These are phyloP conservation scores for Pterocarpus santalinus DNA, from an alignment of 306 rosid genomes.

Conservation along the genomic window DNA sequence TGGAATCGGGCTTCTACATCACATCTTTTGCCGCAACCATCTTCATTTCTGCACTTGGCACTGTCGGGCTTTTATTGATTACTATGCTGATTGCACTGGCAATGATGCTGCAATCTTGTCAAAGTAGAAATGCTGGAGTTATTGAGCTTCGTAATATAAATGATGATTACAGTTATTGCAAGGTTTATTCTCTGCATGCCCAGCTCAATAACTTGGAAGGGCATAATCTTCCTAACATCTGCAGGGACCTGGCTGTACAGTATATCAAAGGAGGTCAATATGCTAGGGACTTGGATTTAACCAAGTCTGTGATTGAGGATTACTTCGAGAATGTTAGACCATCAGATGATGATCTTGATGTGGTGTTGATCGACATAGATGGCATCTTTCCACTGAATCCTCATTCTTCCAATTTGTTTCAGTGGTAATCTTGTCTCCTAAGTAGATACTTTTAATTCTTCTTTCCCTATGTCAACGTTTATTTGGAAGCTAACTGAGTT, in stretches of 20 bases:
- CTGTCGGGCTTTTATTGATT: slow-evolving; percentile 68
- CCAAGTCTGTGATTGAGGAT: slow-evolving; percentile 61
- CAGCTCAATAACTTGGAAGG: slow-evolving; percentile 74
- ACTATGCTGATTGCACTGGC: slow-evolving; percentile 72
- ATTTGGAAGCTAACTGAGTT: not conserved
- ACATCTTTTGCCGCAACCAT: slow-evolving; percentile 75
- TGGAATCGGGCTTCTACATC: slow-evolving; percentile 87
- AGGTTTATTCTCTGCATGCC: slow-evolving; percentile 60
- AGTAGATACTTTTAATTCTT: not conserved
- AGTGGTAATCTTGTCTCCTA: slow-evolving; percentile 53
- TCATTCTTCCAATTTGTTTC: slow-evolving; percentile 40
- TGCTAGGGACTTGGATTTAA: slow-evolving; percentile 73
- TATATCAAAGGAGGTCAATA: slow-evolving; percentile 79
- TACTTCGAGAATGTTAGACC: slow-evolving; percentile 57
- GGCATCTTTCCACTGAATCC: slow-evolving; percentile 58
- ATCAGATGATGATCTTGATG: slow-evolving; percentile 59
- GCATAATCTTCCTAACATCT: slow-evolving; percentile 57
- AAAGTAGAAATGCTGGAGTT: slow-evolving; percentile 66
- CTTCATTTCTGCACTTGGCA: slow-evolving; percentile 63
- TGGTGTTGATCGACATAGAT: slow-evolving; percentile 79
- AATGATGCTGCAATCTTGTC: slow-evolving; percentile 88
- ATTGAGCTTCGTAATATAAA: slow-evolving; percentile 55
- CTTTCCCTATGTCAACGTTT: not conserved
- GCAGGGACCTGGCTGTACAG: slow-evolving; percentile 59
- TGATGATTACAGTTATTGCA: slow-evolving; percentile 64